These are phyloP conservation scores for Alternaria sp. DNA, from an alignment of 2,329 filamentous ascomycete species.

Conservation along the genomic window DNA sequence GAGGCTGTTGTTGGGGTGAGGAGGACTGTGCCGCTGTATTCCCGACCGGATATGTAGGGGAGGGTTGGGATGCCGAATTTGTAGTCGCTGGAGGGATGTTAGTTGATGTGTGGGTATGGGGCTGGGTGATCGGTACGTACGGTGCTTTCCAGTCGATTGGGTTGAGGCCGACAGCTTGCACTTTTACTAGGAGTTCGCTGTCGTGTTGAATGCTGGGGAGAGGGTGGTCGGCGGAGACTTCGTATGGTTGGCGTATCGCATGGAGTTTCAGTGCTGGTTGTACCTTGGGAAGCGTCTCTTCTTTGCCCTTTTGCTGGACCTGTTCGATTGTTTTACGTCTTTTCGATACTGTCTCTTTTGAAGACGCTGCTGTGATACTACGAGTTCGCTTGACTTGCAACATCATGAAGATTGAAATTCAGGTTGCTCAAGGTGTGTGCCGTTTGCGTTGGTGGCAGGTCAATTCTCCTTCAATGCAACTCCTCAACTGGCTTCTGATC, in stretches of 20 bases:
- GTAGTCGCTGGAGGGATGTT: conserved; percentile 61
- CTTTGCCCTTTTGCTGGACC: conserved; percentile 14
- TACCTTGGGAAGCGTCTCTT: conserved; percentile 15
- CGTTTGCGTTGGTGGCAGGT: not conserved
- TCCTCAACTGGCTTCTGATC: not conserved
- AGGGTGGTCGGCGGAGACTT: conserved; percentile 52
- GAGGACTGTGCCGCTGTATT: conserved; percentile 71
- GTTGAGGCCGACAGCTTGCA: conserved; percentile 72
- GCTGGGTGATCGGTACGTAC: conserved; percentile 60
- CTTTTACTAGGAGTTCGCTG: conserved; percentile 67
- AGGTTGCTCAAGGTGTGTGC: not conserved
- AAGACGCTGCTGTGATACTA: not conserved
- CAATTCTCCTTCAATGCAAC: not conserved
- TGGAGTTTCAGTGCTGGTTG: conserved; percentile 61
- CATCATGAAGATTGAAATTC: not conserved
- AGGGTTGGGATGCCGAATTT: conserved; percentile 72
- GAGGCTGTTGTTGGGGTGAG: conserved; percentile 27
- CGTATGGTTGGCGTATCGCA: conserved; percentile 58
- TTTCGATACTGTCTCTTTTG: not conserved
- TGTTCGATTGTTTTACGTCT: conserved; percentile 3
- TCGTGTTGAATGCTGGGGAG: conserved; percentile 55
- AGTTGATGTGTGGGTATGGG: not conserved
- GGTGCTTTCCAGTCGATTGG: conserved; percentile 79
- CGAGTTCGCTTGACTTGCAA: not conserved
- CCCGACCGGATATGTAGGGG: conserved; percentile 73